Evolutionary conservation across 2,329 filamentous ascomycete genomes (phyloP), one percentile per base, ranked within the genome.

Genomic region (Aspergillus aculeatus): DNA sequence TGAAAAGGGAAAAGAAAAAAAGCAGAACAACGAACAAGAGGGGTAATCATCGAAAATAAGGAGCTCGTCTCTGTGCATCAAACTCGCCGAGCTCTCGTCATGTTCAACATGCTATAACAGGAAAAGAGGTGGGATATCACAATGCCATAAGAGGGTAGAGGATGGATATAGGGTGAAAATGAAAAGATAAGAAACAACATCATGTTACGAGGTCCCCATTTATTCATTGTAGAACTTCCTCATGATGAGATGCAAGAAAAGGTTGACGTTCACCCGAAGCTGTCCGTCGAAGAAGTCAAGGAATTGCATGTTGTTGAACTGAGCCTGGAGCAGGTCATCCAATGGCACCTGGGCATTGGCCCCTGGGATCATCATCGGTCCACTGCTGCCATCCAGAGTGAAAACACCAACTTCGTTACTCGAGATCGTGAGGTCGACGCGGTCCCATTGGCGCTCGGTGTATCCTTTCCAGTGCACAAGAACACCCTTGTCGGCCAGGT

Each of bases 271-370:
- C 71, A 99, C 84, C 77, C 90, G 89, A 73, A 97, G 83, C 57
- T 89, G 88, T 56, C 89, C 89, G 74, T 96, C 92, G 71, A 99
- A 99, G 62, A 98, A 82, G 71, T 91, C 92, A 86, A 98, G 93
- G 75, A 96, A 96, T 78, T 97, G 92, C 69, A 92, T 91, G 67
- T 95, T 92, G 77, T 98, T 95, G 75, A 97, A 99, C 78, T 99
- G 96, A 54, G 95, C 94, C 78, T 97, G 92, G 70, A 99, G 81
- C 64, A 99, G 81, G 70, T 97, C 94, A 73, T 99, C 95, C 70
- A 99, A 89, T 31, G 93, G 88, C 47, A 99, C 86, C 67, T 92
- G 84, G 6, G 92, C 92, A 72, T 89, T 96, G 6, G 93, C 95
- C 4, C 95, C 95, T 0, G 95, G 94, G 54, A 99, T 92, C 84